phyloP scores from a whole-genome alignment of 495 filamentous ascomycete species.

The Aspergillus egyptiacus region DNA sequence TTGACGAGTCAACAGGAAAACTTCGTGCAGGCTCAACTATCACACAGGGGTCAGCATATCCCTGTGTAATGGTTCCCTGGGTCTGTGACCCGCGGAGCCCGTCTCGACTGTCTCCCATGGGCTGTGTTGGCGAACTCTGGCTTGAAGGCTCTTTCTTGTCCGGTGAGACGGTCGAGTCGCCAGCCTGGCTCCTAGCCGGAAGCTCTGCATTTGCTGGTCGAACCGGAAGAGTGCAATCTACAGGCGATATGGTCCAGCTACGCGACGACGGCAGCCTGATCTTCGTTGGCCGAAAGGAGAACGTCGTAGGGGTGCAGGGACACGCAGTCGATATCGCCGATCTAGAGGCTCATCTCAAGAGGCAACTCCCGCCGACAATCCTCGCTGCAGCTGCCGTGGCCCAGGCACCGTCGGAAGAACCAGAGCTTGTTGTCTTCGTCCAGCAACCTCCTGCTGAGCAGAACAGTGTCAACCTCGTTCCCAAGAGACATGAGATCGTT shows the following conservation, averaged over 20 bases:
- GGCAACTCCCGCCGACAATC: constrained; percentile 24
- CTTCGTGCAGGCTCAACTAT: constrained; percentile 24
- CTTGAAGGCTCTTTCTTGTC: constrained; percentile 24
- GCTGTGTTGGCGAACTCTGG: constrained; percentile 31
- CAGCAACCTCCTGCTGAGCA: constrained; percentile 21
- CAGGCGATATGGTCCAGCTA: constrained; percentile 31
- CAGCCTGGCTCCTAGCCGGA: constrained; percentile 33
- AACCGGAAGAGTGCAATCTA: constrained; percentile 22
- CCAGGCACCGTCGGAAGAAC: constrained; percentile 16
- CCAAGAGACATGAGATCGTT: constrained; percentile 16
- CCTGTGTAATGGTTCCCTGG: constrained; percentile 27
- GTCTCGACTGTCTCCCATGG: constrained; percentile 28
- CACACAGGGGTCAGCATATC: constrained; percentile 27
- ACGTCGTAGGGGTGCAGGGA: constrained; percentile 26
- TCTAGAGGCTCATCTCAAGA: constrained; percentile 24
- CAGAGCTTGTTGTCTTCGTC: constrained; percentile 26
- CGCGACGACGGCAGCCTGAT: constrained; percentile 25
- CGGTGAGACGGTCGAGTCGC: constrained; percentile 22
- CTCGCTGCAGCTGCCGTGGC: constrained; percentile 24
- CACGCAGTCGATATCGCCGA: constrained; percentile 33
- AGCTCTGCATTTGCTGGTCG: constrained; percentile 25
- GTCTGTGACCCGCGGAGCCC: constrained; percentile 30
- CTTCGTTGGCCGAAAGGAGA: constrained; percentile 30
- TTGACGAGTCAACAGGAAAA: constrained; percentile 20
- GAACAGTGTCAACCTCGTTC: constrained; percentile 20